Conservation (phyloP, 2,329 filamentous ascomycete species). For the Colletotrichum tanaceti region DNA sequence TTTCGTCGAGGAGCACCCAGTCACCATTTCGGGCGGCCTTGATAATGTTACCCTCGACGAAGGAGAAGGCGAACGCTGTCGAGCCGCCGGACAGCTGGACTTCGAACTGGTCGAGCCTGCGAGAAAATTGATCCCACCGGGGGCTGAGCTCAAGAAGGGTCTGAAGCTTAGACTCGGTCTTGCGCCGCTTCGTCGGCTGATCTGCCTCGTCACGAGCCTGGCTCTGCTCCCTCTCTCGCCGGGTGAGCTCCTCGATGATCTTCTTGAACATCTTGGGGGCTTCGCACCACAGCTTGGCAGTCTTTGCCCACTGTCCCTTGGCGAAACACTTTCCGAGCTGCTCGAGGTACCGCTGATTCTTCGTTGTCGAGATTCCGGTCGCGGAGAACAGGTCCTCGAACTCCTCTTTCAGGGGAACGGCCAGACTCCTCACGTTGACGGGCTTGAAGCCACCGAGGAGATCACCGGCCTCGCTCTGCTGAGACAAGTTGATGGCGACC, state of each 20-base stretch:
- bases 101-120: slow-evolving; percentile 81
- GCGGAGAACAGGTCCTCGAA: slow-evolving; percentile 90
- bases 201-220: slow-evolving; percentile 51
- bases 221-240: slow-evolving; percentile 55
- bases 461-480: slow-evolving; percentile 98
- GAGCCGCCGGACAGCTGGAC: slow-evolving; percentile 79
- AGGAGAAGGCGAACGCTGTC: slow-evolving; percentile 89
- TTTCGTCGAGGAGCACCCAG: slow-evolving; percentile 97
- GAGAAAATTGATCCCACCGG: slow-evolving; percentile 84
- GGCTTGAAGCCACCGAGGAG: slow-evolving; percentile 96
- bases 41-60: slow-evolving; percentile 95
- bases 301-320: slow-evolving; percentile 86
- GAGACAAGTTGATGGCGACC: slow-evolving; percentile 93
- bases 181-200: slow-evolving; percentile 77
- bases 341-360: slow-evolving; percentile 88
- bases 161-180: slow-evolving; percentile 74
- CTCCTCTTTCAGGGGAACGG: slow-evolving; percentile 90
- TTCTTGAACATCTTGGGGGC: slow-evolving; percentile 88
- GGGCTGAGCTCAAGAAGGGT: slow-evolving; percentile 67
- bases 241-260: slow-evolving; percentile 68
- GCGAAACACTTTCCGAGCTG: slow-evolving; percentile 82
- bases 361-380: slow-evolving; percentile 85
- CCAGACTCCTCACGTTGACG: slow-evolving; percentile 87
- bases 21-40: slow-evolving; percentile 96
- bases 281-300: slow-evolving; percentile 88